Percentiles rank a stretch among this genome's conserved stretches.
Conservation (phyloP, 2,329 filamentous ascomycete species). For the Teratosphaeria viscida region DNA sequence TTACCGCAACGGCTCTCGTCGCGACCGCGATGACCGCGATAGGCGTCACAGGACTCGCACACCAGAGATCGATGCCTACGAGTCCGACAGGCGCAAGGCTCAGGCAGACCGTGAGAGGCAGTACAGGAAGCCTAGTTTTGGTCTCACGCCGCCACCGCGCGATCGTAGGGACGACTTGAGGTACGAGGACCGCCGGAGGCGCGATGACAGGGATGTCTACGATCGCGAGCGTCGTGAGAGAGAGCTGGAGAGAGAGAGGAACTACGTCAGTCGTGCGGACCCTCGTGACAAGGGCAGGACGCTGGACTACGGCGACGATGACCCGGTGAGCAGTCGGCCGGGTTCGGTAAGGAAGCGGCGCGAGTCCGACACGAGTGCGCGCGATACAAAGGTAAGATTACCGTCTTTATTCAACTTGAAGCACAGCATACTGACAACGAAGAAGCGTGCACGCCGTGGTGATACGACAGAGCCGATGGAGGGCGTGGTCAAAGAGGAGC, state of each 20-base stretch:
- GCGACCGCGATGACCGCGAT: constrained; percentile 30
- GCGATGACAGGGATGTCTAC: constrained; percentile 46
- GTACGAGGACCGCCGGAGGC: constrained; percentile 14
- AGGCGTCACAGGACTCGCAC: constrained; percentile 49
- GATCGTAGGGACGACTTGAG: constrained; percentile 16
- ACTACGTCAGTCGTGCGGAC: constrained; percentile 73
- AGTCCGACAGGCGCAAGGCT: constrained; percentile 86
- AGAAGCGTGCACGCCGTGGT: not conserved
- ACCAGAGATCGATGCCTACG: constrained; percentile 84
- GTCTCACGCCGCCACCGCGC: constrained; percentile 26
- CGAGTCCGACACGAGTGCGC: constrained; percentile 41
- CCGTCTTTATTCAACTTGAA: not conserved
- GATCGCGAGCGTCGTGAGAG: constrained; percentile 79
- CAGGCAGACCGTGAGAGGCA: constrained; percentile 90
- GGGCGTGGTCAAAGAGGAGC: constrained; percentile 38
- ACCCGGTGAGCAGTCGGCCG: constrained; percentile 35
- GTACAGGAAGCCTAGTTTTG: constrained; percentile 59
- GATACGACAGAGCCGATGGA: constrained; percentile 4
- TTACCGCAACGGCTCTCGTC: constrained; percentile 41
- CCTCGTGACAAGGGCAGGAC: constrained; percentile 73
- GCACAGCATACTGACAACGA: not conserved
- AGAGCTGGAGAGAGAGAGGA: constrained; percentile 80
- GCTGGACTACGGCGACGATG: constrained; percentile 77
- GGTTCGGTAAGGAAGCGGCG: constrained; percentile 60
- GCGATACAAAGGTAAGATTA: constrained; percentile 33